Evolutionary conservation across 2,329 filamentous ascomycete genomes (phyloP).

Genomic region (Colletotrichum sp.): DNA sequence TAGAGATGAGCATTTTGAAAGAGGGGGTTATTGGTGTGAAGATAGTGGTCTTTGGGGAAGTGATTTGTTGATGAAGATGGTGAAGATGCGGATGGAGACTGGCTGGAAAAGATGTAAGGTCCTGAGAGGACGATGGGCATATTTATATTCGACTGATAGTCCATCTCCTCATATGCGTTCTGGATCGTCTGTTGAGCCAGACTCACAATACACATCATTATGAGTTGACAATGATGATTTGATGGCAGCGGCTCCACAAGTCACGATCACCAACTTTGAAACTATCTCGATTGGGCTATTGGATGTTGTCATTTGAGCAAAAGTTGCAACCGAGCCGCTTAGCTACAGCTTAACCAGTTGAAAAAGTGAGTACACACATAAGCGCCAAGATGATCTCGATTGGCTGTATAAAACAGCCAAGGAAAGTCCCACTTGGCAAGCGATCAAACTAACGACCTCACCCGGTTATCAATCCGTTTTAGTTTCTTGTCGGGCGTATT

Average conservation of each 20-base stretch:
- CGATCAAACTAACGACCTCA: neutral
- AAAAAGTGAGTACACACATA: neutral
- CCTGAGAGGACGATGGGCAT: neutral
- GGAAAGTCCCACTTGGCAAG: neutral
- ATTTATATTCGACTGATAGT: neutral
- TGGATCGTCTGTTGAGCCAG: rapidly evolving
- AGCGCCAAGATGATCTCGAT: neutral
- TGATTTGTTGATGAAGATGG: neutral
- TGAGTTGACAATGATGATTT: rapidly evolving
- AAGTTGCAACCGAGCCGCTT: neutral
- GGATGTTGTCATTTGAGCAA: neutral
- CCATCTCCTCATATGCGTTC: rapidly evolving
- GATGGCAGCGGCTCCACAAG: rapidly evolving
- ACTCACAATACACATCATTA: neutral
- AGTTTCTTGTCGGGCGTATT: neutral
- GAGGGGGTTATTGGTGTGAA: rapidly evolving
- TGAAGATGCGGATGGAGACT: neutral
- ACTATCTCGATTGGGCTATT: neutral
- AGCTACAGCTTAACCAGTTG: neutral
- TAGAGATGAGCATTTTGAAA: neutral
- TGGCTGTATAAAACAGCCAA: neutral
- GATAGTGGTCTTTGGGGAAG: neutral
- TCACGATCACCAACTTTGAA: neutral
- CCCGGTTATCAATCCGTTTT: neutral
- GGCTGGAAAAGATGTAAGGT: neutral